Conservation (phyloP, 805 yeast species). For the Candida insectalens region DNA sequence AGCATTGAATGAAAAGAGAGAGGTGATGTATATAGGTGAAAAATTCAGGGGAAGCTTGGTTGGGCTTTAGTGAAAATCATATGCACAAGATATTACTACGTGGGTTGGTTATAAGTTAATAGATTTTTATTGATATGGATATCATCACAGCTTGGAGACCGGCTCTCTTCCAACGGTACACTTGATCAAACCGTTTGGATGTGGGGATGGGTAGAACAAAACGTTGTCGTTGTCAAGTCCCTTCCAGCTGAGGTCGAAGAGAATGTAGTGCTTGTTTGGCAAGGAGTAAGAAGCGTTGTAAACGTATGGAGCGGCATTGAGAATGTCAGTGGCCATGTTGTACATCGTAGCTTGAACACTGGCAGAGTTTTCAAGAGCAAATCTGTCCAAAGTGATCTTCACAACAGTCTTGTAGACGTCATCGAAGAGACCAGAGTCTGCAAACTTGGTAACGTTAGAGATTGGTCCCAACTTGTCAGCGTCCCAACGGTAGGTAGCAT, state of each 20-base stretch:
- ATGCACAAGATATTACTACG: too few relatives aligned
- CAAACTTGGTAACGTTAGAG: constrained; percentile 35
- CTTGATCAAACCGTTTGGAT: constrained; percentile 88
- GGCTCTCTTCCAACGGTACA: constrained; percentile 70
- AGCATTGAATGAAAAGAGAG: too few relatives aligned
- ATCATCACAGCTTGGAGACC: constrained; percentile 48
- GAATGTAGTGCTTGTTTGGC: constrained; percentile 89
- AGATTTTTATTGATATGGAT: too few relatives aligned
- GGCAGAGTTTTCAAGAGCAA: constrained; percentile 83
- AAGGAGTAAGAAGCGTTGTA: constrained; percentile 61
- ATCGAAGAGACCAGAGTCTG: constrained; percentile 61
- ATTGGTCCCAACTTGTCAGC: constrained; percentile 39
- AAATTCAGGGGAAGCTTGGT: too few relatives aligned
- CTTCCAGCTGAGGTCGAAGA: constrained; percentile 75
- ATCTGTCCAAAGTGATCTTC: constrained; percentile 58
- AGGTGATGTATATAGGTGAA: too few relatives aligned
- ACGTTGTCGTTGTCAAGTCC: constrained; percentile 74
- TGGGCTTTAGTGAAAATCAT: too few relatives aligned
- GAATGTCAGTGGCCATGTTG: constrained; percentile 74
- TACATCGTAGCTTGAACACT: constrained; percentile 96
- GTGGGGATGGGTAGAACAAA: constrained; percentile 80
- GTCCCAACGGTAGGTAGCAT: constrained; percentile 62
- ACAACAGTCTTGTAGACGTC: constrained; percentile 52
- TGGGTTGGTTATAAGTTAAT: too few relatives aligned
- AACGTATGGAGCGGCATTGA: constrained; percentile 46